Conservation (phyloP, 169 alveolate genomes). For the Plasmodium inui region DNA sequence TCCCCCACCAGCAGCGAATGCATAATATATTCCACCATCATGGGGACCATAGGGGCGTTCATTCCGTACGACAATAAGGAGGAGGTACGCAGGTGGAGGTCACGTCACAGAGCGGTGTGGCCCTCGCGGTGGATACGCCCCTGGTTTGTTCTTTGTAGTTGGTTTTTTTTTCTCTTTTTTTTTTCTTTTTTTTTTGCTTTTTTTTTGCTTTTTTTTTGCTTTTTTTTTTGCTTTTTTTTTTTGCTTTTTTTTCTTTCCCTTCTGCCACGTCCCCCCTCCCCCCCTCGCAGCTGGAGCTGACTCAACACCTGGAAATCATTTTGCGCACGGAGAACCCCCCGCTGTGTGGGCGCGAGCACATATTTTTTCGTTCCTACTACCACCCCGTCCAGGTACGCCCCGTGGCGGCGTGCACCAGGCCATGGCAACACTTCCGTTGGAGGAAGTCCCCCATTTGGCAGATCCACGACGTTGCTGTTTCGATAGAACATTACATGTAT, state of each 20-base stretch:
- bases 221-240: background rate
- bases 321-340: conserved; percentile 96
- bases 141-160: background rate
- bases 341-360: conserved; percentile 91
- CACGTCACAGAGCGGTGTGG: background rate
- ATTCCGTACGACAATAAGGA: conserved; percentile 95
- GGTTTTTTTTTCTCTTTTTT: background rate
- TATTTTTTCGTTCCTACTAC: conserved; percentile 88
- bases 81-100: conserved; percentile 83
- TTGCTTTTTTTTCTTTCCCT: background rate
- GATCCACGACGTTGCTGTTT: background rate
- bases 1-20: conserved; percentile 92
- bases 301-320: conserved; percentile 97
- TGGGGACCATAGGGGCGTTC: conserved; percentile 97
- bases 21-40: conserved; percentile 95
- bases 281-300: conserved; percentile 89
- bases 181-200: background rate
- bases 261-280: background rate
- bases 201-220: no score
- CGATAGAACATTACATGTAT: background rate
- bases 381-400: conserved; percentile 85
- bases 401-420: no score
- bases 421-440: background rate
- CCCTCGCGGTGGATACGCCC: background rate
- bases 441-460: background rate